Percentiles rank a stretch among this genome's conserved stretches.
These are phyloP conservation scores for Komagataella pastoris DNA, from an alignment of 805 yeast species.

Conservation along the genomic window DNA sequence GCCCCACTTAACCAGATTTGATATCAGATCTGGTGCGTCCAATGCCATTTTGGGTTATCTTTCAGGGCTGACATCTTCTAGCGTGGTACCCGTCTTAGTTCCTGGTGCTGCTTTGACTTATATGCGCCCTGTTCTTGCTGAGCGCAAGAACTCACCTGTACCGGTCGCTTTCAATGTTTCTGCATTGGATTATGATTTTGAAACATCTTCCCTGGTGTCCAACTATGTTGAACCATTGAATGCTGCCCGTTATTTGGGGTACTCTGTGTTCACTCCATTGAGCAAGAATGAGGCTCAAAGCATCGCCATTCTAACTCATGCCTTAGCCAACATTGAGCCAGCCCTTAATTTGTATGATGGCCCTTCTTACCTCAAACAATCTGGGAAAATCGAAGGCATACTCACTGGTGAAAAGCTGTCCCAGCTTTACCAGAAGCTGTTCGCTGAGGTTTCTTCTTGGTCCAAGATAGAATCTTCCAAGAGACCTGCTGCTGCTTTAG, in stretches of 20 bases:
- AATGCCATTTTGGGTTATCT: constrained; percentile 65
- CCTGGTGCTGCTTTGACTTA: constrained; percentile 57
- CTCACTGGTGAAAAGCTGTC: constrained; percentile 29
- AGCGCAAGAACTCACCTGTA: constrained; percentile 18
- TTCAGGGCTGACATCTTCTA: constrained; percentile 4
- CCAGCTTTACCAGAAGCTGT: constrained; percentile 23
- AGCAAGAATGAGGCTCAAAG: constrained; percentile 52
- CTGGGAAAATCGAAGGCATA: constrained; percentile 30
- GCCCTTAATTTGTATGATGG: constrained; percentile 76
- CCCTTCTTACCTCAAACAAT: constrained; percentile 40
- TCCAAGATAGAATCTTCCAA: constrained; percentile 16
- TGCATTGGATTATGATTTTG: constrained; percentile 57
- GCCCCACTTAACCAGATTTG: constrained; percentile 48
- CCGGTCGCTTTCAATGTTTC: constrained; percentile 66
- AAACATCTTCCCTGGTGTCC: constrained; percentile 36
- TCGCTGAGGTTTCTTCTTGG: constrained; percentile 14
- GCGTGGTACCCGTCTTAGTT: constrained; percentile 32
- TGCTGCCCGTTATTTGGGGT: constrained; percentile 48
- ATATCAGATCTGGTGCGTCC: constrained; percentile 79
- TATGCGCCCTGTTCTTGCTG: constrained; percentile 48
- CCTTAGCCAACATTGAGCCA: constrained; percentile 42
- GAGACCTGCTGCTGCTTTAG: constrained; percentile 31
- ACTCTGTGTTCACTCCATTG: constrained; percentile 61
- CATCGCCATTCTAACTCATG: constrained; percentile 49
- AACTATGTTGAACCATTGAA: constrained; percentile 51